Evolutionary conservation across 257 asterid genomes (phyloP), one percentile per base, ranked within the genome.

Genomic region (Ehretia macrophylla): DNA sequence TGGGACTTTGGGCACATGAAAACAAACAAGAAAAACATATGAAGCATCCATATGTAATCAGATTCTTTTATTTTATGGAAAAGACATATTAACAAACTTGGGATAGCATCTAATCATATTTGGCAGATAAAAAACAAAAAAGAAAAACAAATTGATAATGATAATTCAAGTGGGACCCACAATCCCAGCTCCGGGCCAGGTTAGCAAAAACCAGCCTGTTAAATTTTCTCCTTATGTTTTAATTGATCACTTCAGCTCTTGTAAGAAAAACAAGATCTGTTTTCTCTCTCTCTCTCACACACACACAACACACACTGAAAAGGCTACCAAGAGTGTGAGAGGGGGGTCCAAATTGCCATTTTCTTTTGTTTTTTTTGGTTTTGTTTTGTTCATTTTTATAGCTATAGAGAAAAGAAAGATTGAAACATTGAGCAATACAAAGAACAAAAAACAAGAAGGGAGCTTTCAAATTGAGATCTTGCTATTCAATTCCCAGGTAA

Each of bases 131-230:
- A 27, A 27, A 27, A 27, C 4, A 27, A 27, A 3, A 27, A 27
- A 6, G 6, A 40, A 17, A 13, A 14, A 23, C 9, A 10, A 46
- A 51, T 8, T 10, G 55, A 56, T 54, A 5, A 40, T 20, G 53
- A 58, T 55, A 48, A 57, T 42, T 16, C 17, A 55, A 56, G 59
- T 59, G 71, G 80, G 80, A 48, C 75, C 83, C 76, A 73, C 67
- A 55, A 62, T 69, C 68, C 62, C 64, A 37, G 64, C 65, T 54
- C 44, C 12, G 72, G 73, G 55, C 74, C 73, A 67, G 66, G 21
- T 62, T 56, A 62, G 16, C 14, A 10, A 42, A n/a, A 14, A 42
- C 47, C 47, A 42, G 47, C 14, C 11, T 42, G 14, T 10, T 42
- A 11, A 42, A 4, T 14, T 3, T 42, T 2, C 47, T 42, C 16